A percentile compares a stretch with the other conserved stretches of the same genome.
Conservation (phyloP, 2,329 filamentous ascomycete genomes). For the Aspergillus unguis region DNA sequence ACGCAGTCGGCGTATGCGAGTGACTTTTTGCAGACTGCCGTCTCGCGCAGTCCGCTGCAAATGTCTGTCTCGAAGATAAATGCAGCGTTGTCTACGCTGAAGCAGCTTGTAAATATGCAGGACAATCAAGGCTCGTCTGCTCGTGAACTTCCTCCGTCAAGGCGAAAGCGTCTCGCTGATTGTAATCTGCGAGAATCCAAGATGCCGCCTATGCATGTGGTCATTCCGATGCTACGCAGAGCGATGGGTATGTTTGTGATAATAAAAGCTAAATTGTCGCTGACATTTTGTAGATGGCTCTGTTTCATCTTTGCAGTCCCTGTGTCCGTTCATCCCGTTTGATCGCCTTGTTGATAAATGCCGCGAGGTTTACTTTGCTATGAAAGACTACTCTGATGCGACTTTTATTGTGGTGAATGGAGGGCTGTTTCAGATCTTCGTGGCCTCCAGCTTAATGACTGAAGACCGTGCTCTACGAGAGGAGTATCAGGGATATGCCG, state of each 20-base stretch:
- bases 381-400: slow-evolving; percentile 40
- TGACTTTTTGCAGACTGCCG: slow-evolving; percentile 42
- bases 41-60: slow-evolving; percentile 33
- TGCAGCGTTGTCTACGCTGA: slow-evolving; percentile 37
- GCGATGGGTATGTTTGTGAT: slow-evolving; percentile 29
- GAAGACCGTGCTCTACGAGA: slow-evolving; percentile 20
- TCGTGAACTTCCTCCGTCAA: slow-evolving; percentile 28
- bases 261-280: not conserved
- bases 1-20: slow-evolving; percentile 49
- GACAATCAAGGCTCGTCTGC: slow-evolving; percentile 24
- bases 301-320: slow-evolving; percentile 23
- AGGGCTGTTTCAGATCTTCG: slow-evolving; percentile 38
- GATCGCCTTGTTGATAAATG: slow-evolving; percentile 39
- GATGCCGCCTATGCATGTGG: slow-evolving; percentile 36
- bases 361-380: slow-evolving; percentile 43
- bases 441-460: slow-evolving; percentile 26
- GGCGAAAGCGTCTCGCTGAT: slow-evolving; percentile 21
- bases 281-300: slow-evolving; percentile 19
- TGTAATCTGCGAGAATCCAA: slow-evolving; percentile 33
- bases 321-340: slow-evolving; percentile 33
- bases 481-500: slow-evolving; percentile 29
- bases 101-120: slow-evolving; percentile 39
- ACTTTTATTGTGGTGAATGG: slow-evolving; percentile 41
- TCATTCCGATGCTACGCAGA: slow-evolving; percentile 31
- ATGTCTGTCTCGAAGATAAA: slow-evolving; percentile 38